Evolutionary conservation across 2,329 filamentous ascomycete genomes (phyloP), one percentile per base, ranked within the genome.

Genomic region (Fusarium torulosum): DNA sequence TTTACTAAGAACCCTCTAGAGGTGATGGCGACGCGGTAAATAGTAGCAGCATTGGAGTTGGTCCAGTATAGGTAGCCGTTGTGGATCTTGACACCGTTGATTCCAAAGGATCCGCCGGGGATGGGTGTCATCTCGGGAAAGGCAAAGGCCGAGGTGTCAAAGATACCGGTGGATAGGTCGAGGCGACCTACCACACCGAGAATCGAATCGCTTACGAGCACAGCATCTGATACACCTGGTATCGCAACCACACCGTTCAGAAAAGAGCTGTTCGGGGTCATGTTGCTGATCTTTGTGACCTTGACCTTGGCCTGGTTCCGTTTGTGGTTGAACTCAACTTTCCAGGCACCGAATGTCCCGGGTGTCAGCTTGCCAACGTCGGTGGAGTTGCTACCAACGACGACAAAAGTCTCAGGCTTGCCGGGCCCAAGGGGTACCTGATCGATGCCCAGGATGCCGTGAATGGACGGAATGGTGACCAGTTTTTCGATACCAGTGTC

Each of bases 21-120:
- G 0, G 67, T 69, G 17, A 74, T 63, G 3, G 45, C 42, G 9
- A 69, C 47, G 19, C 69, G 69, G 19, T 61, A 54, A 19, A 61
- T 61, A 11, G 53, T 61, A 41, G 60, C 58, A 2, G 46, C 58
- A 7, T 61, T 61, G 19, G 58, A 61, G 8, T 61, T 61, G 3
- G 40, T 31, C 23, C 52, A 61, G 19, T 61, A 61, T 0, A 61
- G 27, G 13, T 54, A 20, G 3, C 21, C 20, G 5, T 54, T 19
- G 7, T 41, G 58, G 4, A 61, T 25, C 7, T 45, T 61, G 29
- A 61, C 42, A 0, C 58, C 58, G 2, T 61, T 61, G 6, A 42
- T 37, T 4, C 58, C 58, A 20, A 61, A 61, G 1, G 56, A 20
- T 8, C 14, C 46, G 7, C 14, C 3, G n/a, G 55, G 7, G 19